Base-by-base conservation (phyloP, 352 stramenopile genomes). In the Lagenidium giganteum region DNA sequence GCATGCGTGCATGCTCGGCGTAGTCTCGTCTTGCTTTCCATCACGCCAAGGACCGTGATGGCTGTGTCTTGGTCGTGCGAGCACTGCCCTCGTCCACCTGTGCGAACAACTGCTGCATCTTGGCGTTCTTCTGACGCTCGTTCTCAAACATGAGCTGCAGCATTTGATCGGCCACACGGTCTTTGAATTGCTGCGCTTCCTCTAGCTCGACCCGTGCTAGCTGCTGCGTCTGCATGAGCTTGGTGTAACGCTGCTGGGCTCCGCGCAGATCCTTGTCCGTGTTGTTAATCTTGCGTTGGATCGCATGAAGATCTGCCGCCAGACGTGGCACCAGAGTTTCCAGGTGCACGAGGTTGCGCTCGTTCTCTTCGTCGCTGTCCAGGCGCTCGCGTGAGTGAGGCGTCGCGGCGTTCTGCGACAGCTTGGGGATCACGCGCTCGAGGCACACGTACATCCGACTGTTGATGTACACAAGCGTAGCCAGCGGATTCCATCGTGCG, bases 81-180 rank as follows among this genome's bases (percentile, higher is more conserved):
- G 9, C 32, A 16, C 5, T 22, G n/a, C 33, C 23, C 5, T 42
- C 14, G 32, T 89, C 77, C 4, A 85, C 69, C 21, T 88, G 47
- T 0, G 67, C 69, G 47, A 91, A 91, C 23, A 92, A 68, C 47
- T 84, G 45, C 34, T 84, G 71, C 79, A 93, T 88, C 29, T 62
- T 69, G 23, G 59, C 54, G 34, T 81, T 88, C 61, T 89, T 93
- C 17, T 80, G 55, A 20, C 66, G 65, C 47, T 93, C 73, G 22
- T 64, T 81, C 1, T 52, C 56, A 28, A 81, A 28, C 50, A 93
- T 70, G 36, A 93, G 69, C 33, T 87, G 66, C 41, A 87, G 54
- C 64, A 90, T 80, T 41, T 93, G 81, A 37, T 93, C 75, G 0
- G 72, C 64, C 5, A 93, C 54, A 32, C 74, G 56, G 55, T 84